phyloP scores from a whole-genome alignment of 495 filamentous ascomycete genomes.

The Acidiella bohemica region DNA sequence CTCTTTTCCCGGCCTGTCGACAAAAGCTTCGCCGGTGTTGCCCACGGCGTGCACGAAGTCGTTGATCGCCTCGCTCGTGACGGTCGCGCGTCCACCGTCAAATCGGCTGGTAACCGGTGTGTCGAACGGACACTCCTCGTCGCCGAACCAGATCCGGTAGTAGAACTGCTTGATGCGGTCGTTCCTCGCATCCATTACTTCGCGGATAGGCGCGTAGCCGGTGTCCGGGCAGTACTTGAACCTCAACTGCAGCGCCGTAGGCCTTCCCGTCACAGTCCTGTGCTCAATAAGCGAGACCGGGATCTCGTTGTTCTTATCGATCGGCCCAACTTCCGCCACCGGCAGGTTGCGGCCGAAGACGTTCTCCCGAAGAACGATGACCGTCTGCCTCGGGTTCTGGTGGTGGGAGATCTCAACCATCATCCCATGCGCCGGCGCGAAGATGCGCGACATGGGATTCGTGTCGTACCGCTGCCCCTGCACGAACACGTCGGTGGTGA shows the following conservation, averaged over 20 bases:
- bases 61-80: constrained; percentile 83
- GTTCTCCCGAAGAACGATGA: constrained; percentile 63
- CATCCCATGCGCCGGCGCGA: constrained; percentile 71
- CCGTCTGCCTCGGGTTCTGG: constrained; percentile 61
- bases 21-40: constrained; percentile 97
- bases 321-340: constrained; percentile 71
- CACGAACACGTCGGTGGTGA: constrained; percentile 85
- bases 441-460: constrained; percentile 84
- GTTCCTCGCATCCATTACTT: constrained; percentile 89
- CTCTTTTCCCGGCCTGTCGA: constrained; percentile 88
- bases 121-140: constrained; percentile 72
- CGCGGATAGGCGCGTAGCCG: constrained; percentile 86
- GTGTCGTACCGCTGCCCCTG: constrained; percentile 95
- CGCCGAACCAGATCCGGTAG: constrained; percentile 90
- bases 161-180: constrained; percentile 97
- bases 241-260: constrained; percentile 64
- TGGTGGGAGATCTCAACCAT: constrained; percentile 77
- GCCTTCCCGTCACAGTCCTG: constrained; percentile 63
- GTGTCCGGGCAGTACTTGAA: constrained; percentile 90
- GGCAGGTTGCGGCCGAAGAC: constrained; percentile 54
- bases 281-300: constrained; percentile 77
- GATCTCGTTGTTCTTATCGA: constrained; percentile 65
- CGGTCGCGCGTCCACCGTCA: constrained; percentile 69
- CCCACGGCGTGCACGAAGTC: constrained; percentile 98
- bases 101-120: constrained; percentile 72